Conservation (phyloP, 257 asterid genomes). For the Solanum sejunctum region DNA sequence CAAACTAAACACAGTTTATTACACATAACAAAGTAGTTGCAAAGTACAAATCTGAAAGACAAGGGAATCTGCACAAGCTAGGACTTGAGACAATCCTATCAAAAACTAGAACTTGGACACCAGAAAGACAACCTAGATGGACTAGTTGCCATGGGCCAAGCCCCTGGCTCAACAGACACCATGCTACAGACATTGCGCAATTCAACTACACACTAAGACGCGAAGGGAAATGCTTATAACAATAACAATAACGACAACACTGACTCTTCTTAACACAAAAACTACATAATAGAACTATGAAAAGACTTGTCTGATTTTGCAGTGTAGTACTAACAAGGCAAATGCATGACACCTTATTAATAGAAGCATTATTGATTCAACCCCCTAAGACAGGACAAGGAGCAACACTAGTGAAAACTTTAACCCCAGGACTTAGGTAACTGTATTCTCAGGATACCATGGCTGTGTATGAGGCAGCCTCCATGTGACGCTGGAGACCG, state of each 20-base stretch:
- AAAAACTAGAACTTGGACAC: constrained; percentile 30
- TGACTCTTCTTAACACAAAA: background rate
- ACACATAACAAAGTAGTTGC: constrained; percentile 8
- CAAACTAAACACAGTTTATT: constrained; percentile 1
- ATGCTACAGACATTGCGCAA: constrained; percentile 1
- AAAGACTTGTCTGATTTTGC: background rate
- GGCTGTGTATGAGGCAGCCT: constrained; percentile 27
- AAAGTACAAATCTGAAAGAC: constrained; percentile 17
- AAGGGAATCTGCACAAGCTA: constrained; percentile 15
- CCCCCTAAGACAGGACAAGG: background rate
- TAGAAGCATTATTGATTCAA: background rate
- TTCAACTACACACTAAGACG: background rate
- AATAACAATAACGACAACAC: background rate
- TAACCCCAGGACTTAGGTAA: constrained; percentile 5
- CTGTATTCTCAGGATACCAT: constrained; percentile 28
- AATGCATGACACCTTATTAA: background rate
- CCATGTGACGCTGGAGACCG: constrained; percentile 1
- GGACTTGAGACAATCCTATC: constrained; percentile 24
- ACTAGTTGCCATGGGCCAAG: constrained; percentile 32
- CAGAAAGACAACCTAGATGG: constrained; percentile 5
- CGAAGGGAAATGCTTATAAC: background rate
- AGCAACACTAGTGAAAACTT: constrained; percentile 6
- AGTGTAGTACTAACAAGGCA: background rate
- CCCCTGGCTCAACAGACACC: constrained; percentile 23
- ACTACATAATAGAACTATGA: background rate